A percentile compares a stretch with the other conserved stretches of the same genome.
Evolutionary conservation across 2,329 filamentous ascomycete genomes (phyloP).

Genomic region (Verticillium zaregamsianum): DNA sequence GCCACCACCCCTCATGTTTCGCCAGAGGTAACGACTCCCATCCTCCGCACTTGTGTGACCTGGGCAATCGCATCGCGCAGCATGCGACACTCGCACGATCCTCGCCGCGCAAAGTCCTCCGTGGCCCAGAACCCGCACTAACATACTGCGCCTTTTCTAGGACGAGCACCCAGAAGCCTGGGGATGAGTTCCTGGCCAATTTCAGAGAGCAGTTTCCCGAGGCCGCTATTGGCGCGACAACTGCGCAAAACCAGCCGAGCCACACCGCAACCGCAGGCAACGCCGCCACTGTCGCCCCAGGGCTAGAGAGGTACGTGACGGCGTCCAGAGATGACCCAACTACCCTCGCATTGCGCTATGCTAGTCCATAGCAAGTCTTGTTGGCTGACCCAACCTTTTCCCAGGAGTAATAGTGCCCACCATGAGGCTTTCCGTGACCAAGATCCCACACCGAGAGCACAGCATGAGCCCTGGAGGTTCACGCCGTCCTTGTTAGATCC

Average conservation of each 20-base stretch:
- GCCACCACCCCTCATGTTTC: conserved; percentile 21
- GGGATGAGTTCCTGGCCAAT: conserved; percentile 75
- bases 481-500: conserved; percentile 87
- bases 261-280: conserved; percentile 26
- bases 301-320: conserved; percentile 1
- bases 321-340: no score
- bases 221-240: conserved; percentile 51
- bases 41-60: conserved; percentile 5
- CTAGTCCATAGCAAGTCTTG: neutral
- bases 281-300: conserved; percentile 4
- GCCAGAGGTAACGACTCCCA: conserved; percentile 25
- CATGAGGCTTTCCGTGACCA: conserved; percentile 58
- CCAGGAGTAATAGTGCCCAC: conserved; percentile 40
- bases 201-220: conserved; percentile 84
- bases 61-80: conserved; percentile 2
- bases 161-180: conserved; percentile 79
- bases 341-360: neutral
- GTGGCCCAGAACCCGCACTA: conserved; percentile 4
- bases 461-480: conserved; percentile 80
- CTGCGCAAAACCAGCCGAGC: conserved; percentile 36
- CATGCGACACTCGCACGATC: conserved; percentile 3
- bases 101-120: neutral
- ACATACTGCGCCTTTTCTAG: conserved; percentile 31
- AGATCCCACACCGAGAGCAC: conserved; percentile 76
- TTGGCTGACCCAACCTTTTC: conserved; percentile 9